phyloP scores from a whole-genome alignment of 1,284 basidiomycete species.

The Schizophyllum commune region DNA sequence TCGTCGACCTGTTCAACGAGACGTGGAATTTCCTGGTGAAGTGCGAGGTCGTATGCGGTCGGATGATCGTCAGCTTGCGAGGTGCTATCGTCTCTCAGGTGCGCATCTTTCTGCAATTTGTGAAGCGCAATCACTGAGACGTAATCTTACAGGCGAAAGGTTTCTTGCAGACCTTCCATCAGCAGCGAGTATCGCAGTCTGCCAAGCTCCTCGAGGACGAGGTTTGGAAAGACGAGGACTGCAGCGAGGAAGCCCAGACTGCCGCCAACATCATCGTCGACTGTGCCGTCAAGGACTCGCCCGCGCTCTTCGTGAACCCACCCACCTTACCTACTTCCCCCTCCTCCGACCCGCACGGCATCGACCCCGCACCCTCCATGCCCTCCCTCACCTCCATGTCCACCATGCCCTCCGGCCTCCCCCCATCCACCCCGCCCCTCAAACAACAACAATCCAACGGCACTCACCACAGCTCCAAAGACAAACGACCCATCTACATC shows the following conservation, averaged over 20 bases:
- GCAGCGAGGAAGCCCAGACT: constrained; percentile 58
- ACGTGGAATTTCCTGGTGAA: constrained; percentile 87
- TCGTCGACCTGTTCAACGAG: constrained; percentile 76
- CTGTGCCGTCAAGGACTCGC: constrained; percentile 76
- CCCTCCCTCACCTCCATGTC: constrained; percentile 19
- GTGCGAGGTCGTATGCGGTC: constrained; percentile 77
- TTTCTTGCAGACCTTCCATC: constrained; percentile 85
- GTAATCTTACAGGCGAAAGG: constrained; percentile 59
- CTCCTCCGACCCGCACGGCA: not conserved
- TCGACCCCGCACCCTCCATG: constrained; percentile 18
- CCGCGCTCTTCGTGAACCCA: constrained; percentile 46
- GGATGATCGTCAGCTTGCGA: constrained; percentile 89
- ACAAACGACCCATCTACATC: constrained; percentile 71
- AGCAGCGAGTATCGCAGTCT: constrained; percentile 71
- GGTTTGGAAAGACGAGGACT: constrained; percentile 79
- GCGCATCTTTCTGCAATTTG: constrained; percentile 13
- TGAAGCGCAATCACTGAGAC: constrained; percentile 1
- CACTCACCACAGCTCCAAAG: constrained; percentile 19
- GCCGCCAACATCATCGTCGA: constrained; percentile 72
- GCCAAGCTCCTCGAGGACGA: constrained; percentile 92
- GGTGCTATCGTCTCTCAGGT: constrained; percentile 81
- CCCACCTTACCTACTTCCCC: not conserved
- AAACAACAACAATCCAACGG: constrained; percentile 16
- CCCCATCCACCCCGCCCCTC: constrained; percentile 14
- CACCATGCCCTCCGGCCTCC: constrained; percentile 8